Percentiles rank a stretch among this genome's conserved stretches.
Conservation (phyloP, 352 stramenopile genomes). For the Pythium volutum region DNA sequence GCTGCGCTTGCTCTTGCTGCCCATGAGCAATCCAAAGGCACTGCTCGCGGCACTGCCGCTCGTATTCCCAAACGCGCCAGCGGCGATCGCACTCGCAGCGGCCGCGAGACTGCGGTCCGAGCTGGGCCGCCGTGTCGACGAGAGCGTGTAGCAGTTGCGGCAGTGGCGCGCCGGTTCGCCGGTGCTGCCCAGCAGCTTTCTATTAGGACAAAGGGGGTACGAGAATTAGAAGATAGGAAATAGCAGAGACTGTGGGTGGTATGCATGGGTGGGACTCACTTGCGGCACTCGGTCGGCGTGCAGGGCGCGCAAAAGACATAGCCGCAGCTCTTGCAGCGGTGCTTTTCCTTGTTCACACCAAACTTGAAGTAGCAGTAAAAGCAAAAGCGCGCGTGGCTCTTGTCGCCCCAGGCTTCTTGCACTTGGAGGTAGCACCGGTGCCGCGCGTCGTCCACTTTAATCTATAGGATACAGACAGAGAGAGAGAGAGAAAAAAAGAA, state of each 20-base stretch:
- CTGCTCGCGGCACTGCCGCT: background rate
- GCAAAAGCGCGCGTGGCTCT: conserved; percentile 62
- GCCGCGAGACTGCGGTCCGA: conserved; percentile 44
- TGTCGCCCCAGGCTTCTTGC: conserved; percentile 79
- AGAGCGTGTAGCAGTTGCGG: conserved; percentile 73
- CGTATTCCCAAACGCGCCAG: conserved; percentile 17
- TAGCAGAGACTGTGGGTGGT: background rate
- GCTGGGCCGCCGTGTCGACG: conserved; percentile 58
- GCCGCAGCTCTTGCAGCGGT: conserved; percentile 80
- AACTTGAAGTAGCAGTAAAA: conserved; percentile 74
- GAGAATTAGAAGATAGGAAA: background rate
- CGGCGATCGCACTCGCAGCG: conserved; percentile 20
- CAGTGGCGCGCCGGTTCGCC: conserved; percentile 75
- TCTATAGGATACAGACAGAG: conserved; percentile 22
- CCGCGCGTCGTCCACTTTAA: conserved; percentile 58
- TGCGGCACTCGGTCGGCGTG: conserved; percentile 71
- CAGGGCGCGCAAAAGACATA: conserved; percentile 80
- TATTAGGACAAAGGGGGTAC: conserved; percentile 14
- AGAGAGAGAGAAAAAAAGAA: background rate
- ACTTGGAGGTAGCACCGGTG: conserved; percentile 66
- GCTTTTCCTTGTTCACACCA: conserved; percentile 52
- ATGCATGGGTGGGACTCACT: conserved; percentile 31
- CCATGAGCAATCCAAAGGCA: background rate
- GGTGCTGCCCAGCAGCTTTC: conserved; percentile 56
- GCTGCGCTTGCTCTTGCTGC: conserved; percentile 32